Percentiles rank a stretch among this genome's conserved stretches.
Evolutionary conservation across 2,329 filamentous ascomycete genomes (phyloP).

Genomic region (Cladosporium sp.): DNA sequence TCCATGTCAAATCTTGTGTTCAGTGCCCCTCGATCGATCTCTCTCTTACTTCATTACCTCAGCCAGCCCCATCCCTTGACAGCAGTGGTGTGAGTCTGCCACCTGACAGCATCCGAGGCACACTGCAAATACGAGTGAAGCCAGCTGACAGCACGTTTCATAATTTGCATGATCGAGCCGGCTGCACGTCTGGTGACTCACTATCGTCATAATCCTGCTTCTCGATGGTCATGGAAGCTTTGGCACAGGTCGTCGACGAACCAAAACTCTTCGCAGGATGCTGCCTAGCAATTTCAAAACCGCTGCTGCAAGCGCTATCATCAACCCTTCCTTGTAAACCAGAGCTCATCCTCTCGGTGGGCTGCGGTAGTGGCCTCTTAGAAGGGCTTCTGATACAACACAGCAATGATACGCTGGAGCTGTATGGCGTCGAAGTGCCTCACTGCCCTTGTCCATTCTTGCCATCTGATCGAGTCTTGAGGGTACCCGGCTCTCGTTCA

Average conservation of each 20-base stretch:
- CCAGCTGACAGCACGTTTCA: conserved; percentile 10
- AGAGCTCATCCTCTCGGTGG: conserved; percentile 35
- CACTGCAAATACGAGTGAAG: neutral
- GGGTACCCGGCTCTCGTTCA: conserved; percentile 43
- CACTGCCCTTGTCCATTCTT: conserved; percentile 44
- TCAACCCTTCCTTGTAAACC: conserved; percentile 18
- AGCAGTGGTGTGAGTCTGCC: neutral
- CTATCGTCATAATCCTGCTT: too few relatives aligned
- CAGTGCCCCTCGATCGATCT: neutral
- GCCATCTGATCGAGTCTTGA: conserved; percentile 36
- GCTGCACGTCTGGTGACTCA: conserved; percentile 8
- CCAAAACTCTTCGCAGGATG: conserved; percentile 22
- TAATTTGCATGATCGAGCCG: conserved; percentile 2
- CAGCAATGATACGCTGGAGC: conserved; percentile 22
- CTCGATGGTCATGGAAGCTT: neutral
- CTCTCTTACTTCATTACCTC: neutral
- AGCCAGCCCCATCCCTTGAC: neutral
- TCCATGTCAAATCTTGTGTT: neutral
- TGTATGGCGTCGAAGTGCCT: conserved; percentile 48
- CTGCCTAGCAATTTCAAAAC: conserved; percentile 24
- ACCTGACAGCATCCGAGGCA: conserved; percentile 1
- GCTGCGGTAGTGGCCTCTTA: conserved; percentile 49
- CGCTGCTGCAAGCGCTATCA: conserved; percentile 19
- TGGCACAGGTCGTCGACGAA: conserved; percentile 15
- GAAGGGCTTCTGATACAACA: conserved; percentile 41